Percentiles rank a stretch among this genome's conserved stretches.
These are phyloP conservation scores for Incumbomyces lentus DNA, from an alignment of 2,329 filamentous ascomycete genomes.

Conservation along the genomic window DNA sequence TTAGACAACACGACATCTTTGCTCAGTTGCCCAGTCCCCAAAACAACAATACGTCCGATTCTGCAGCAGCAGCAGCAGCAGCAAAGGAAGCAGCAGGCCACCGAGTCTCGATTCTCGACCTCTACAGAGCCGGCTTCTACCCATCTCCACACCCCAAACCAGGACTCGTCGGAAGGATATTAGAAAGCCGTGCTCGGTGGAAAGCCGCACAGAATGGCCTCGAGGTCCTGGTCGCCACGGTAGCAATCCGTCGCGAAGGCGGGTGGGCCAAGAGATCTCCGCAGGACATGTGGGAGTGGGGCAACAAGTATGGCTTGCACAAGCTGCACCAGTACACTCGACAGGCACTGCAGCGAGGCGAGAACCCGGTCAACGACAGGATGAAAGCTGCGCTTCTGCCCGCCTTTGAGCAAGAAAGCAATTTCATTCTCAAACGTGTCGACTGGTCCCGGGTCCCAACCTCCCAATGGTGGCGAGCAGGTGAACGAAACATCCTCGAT, in stretches of 20 bases:
- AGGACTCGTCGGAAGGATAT: not conserved
- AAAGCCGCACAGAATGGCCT: constrained; percentile 6
- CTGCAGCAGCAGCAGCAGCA: too few relatives aligned
- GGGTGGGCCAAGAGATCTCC: constrained; percentile 12
- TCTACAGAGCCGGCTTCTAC: constrained; percentile 3
- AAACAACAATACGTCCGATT: constrained; percentile 4
- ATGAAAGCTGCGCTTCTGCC: constrained; percentile 12
- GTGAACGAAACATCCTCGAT: too few relatives aligned
- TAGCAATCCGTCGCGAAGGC: constrained; percentile 15
- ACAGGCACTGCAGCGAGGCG: not conserved
- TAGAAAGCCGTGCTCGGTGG: not conserved
- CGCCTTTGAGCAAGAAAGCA: constrained; percentile 9
- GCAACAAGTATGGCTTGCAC: constrained; percentile 10
- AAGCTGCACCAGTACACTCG: constrained; percentile 6
- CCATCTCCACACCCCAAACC: not conserved
- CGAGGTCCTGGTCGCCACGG: constrained; percentile 11
- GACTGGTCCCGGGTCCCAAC: not conserved
- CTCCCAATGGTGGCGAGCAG: not conserved
- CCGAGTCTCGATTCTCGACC: not conserved
- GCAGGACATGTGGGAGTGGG: constrained; percentile 16
- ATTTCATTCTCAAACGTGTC: constrained; percentile 7
- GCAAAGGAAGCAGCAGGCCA: not conserved
- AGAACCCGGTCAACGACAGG: constrained; percentile 8
- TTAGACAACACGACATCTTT: too few relatives aligned
- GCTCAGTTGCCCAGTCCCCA: not conserved